phyloP scores from a whole-genome alignment of 768 basidiomycete genomes.

The Russula griseocarnosa region DNA sequence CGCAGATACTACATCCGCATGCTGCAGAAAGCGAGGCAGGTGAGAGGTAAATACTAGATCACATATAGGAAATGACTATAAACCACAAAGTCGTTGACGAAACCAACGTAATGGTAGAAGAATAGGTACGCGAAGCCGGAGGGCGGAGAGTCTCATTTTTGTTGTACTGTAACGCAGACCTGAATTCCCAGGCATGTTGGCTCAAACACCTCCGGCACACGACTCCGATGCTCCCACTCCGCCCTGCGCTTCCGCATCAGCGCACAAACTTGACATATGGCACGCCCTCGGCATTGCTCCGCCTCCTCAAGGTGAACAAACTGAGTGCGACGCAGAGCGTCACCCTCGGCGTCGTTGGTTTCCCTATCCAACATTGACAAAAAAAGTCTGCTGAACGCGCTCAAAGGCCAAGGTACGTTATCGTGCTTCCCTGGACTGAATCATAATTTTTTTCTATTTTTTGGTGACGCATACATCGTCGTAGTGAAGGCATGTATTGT shows the following conservation, averaged over 20 bases:
- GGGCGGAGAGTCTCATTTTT: conserved; percentile 87
- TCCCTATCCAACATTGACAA: conserved; percentile 97
- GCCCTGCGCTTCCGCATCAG: conserved; percentile 70
- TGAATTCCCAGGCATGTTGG: conserved; percentile 92
- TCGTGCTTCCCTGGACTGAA: background rate
- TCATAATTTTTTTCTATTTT: background rate
- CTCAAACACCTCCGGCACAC: conserved; percentile 86
- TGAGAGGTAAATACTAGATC: no score
- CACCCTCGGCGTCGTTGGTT: conserved; percentile 90
- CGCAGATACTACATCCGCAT: conserved; percentile 72
- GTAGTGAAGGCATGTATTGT: background rate
- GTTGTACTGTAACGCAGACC: conserved; percentile 75
- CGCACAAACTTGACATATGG: conserved; percentile 75
- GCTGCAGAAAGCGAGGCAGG: conserved; percentile 83
- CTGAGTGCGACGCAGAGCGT: conserved; percentile 61
- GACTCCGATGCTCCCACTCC: conserved; percentile 91
- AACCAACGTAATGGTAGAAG: no score
- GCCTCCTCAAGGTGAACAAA: conserved; percentile 78
- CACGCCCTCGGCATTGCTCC: conserved; percentile 72
- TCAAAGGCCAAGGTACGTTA: conserved; percentile 72
- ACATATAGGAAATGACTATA: no score
- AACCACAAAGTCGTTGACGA: conserved; percentile 89
- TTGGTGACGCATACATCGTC: background rate
- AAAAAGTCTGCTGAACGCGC: conserved; percentile 83
- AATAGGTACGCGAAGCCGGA: conserved; percentile 87